Percentiles rank a stretch among this genome's conserved stretches.
Conservation (phyloP, 495 filamentous ascomycete species). For the Acidiella bohemica region DNA sequence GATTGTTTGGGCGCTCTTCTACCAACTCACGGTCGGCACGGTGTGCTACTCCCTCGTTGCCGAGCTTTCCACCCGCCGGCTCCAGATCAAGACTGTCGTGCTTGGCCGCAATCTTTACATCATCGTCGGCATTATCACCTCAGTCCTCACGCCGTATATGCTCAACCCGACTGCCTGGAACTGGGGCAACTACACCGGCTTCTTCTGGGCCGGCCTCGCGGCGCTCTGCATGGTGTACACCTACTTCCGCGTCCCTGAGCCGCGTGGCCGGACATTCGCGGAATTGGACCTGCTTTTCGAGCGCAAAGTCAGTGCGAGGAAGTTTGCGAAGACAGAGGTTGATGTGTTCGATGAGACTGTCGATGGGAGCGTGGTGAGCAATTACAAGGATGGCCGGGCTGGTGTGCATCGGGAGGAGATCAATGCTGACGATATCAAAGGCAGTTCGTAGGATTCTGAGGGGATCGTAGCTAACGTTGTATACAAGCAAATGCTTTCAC, state of each 20-base stretch:
- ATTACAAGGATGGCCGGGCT: neutral
- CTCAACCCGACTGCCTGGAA: slow-evolving; percentile 38
- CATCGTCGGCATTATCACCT: slow-evolving; percentile 30
- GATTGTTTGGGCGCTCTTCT: slow-evolving; percentile 39
- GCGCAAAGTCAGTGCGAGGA: slow-evolving; percentile 24
- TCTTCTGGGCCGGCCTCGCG: slow-evolving; percentile 44
- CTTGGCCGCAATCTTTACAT: slow-evolving; percentile 46
- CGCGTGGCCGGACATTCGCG: slow-evolving; percentile 24
- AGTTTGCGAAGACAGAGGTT: slow-evolving; percentile 25
- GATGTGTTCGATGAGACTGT: slow-evolving; percentile 26
- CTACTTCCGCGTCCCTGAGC: slow-evolving; percentile 30
- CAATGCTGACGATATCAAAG: no score
- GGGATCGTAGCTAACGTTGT: no score
- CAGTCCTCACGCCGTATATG: slow-evolving; percentile 38
- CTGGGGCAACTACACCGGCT: slow-evolving; percentile 37
- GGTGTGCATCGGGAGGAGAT: neutral
- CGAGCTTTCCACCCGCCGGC: slow-evolving; percentile 41
- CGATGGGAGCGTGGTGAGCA: slow-evolving; percentile 7
- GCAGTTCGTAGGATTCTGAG: no score
- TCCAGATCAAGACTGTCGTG: slow-evolving; percentile 42
- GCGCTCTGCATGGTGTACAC: slow-evolving; percentile 31
- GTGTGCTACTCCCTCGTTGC: slow-evolving; percentile 48
- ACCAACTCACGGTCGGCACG: slow-evolving; percentile 46
- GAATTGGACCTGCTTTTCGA: slow-evolving; percentile 31
- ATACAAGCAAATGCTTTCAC: no score